phyloP scores from a whole-genome alignment of 176 grass and related monocot genomes.

The Neostapfia colusana region DNA sequence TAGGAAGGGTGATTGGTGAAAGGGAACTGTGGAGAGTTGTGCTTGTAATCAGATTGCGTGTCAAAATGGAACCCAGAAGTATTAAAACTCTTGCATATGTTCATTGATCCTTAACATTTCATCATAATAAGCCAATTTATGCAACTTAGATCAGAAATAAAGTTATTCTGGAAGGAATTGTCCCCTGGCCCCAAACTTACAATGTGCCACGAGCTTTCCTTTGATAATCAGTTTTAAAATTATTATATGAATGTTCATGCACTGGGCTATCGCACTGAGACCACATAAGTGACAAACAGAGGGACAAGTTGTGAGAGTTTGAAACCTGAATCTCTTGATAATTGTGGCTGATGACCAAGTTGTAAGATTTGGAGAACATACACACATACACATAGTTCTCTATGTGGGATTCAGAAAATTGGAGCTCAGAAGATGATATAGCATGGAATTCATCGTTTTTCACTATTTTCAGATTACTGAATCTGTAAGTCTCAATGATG shows the following conservation, averaged over 20 bases:
- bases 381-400: slow-evolving; percentile 4
- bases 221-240: slow-evolving; percentile 3
- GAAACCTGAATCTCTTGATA: neutral
- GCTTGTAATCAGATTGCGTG: neutral
- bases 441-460: slow-evolving; percentile 12
- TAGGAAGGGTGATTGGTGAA: neutral
- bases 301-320: neutral
- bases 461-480: slow-evolving; percentile 55
- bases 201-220: neutral
- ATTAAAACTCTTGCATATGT: neutral
- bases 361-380: neutral
- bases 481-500: slow-evolving; percentile 41
- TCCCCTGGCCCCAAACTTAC: no score
- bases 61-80: neutral
- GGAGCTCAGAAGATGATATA: slow-evolving; percentile 13
- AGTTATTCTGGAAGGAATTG: no score
- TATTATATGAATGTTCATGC: slow-evolving; percentile 18
- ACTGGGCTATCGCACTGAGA: neutral
- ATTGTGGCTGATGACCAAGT: slow-evolving; percentile 3
- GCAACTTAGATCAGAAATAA: neutral
- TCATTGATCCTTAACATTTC: no score
- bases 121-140: no score
- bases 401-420: slow-evolving; percentile 17
- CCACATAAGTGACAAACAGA: neutral
- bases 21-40: neutral